A percentile compares a stretch with the other conserved stretches of the same genome.
phyloP scores from a whole-genome alignment of 306 rosid genomes.

The Inga oerstediana region DNA sequence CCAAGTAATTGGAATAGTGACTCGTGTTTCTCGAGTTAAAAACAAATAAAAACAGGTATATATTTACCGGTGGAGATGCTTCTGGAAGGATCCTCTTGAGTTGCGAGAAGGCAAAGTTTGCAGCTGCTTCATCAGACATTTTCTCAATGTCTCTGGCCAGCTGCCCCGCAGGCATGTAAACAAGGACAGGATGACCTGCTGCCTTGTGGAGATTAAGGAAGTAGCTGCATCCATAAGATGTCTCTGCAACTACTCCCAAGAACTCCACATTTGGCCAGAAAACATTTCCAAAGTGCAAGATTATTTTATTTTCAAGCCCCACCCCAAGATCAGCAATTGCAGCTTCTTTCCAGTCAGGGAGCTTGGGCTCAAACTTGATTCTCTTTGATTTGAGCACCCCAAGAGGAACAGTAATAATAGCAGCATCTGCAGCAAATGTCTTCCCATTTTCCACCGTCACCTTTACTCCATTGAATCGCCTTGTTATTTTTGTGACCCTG shows the following conservation, averaged over 20 bases:
- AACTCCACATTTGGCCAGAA: slow-evolving; percentile 99
- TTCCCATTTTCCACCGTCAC: slow-evolving; percentile 77
- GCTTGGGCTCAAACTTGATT: slow-evolving; percentile 87
- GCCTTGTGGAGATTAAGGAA: slow-evolving; percentile 99
- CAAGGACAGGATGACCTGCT: slow-evolving; percentile 87
- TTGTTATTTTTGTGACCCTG: slow-evolving; percentile 80
- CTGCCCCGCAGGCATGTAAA: slow-evolving; percentile 99
- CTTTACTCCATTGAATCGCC: slow-evolving; percentile 80
- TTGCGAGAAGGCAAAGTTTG: slow-evolving; percentile 73
- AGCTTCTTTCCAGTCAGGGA: slow-evolving; percentile 96
- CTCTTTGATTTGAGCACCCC: slow-evolving; percentile 84
- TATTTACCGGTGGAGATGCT: slow-evolving; percentile 83
- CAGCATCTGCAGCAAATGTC: slow-evolving; percentile 92
- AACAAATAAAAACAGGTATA: neutral
- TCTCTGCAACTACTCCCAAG: slow-evolving; percentile 94
- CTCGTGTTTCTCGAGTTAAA: slow-evolving; percentile 4
- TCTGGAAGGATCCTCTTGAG: slow-evolving; percentile 94
- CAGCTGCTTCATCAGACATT: slow-evolving; percentile 99
- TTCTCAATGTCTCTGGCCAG: slow-evolving; percentile 96
- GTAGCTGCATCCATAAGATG: slow-evolving; percentile 95
- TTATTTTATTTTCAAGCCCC: slow-evolving; percentile 91
- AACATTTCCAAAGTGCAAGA: slow-evolving; percentile 84
- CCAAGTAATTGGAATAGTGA: slow-evolving; percentile 2
- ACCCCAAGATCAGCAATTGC: slow-evolving; percentile 92
- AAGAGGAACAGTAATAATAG: slow-evolving; percentile 81